Evolutionary conservation across 345 rosid genomes (phyloP), one percentile per base, ranked within the genome.

Genomic region (Ailanthus altissimus): DNA sequence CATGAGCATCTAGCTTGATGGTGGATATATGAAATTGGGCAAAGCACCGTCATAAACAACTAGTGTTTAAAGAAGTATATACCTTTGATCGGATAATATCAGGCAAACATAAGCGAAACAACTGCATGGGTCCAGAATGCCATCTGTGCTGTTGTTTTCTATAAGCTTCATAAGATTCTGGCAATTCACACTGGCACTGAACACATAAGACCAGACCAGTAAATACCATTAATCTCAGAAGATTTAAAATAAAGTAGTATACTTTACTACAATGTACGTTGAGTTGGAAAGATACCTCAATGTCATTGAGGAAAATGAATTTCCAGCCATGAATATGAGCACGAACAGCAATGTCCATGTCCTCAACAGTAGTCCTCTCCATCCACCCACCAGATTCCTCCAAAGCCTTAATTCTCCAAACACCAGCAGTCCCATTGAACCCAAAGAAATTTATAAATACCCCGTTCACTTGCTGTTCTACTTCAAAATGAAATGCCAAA

Each of bases 71-170:
- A 51, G 43, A 56, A 59, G 51, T 49, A 50, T 60, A 18, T 70
- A 93, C 98, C 94, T 92, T 92, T 66, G 97, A 81, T 83, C 85
- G 80, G 67, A 94, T 88, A 43, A 94, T 85, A 77, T 80, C 92
- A 0, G 97, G 98, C 74, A 94, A 83, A 81, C 94, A 94, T 63
- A 94, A 94, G 72, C 98, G 93, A 77, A 94, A 94, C 80, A 94
- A 80, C 81, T 94, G 98, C 98, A 94, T 94, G 2, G 98, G 98
- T 58, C 98, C 98, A 15, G 98, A 94, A 83, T 94, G 98, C 98
- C 98, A 94, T 79, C 98, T 78, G 63, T 94, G 98, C 73, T 94
- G 98, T 56, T 94, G 98, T 80, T 94, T 94, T 74, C 97, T 86
- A 80, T 94, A 94, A 59, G 98, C 98, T 82, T 94, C 98, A 57